phyloP scores from a whole-genome alignment of 2,329 filamentous ascomycete genomes.

The Cercospora canescens region DNA sequence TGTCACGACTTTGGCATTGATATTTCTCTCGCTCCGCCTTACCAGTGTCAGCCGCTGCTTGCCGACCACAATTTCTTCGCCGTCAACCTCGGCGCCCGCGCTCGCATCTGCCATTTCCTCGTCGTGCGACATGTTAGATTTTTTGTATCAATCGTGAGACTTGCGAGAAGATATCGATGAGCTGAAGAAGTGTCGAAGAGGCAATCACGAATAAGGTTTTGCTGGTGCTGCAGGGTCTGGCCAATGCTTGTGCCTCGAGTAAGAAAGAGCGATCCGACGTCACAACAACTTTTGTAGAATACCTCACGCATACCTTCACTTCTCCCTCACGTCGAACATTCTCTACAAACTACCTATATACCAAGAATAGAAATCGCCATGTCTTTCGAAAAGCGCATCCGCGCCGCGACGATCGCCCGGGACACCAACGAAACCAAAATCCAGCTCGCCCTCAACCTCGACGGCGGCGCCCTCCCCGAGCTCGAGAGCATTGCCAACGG shows the following conservation, averaged over 20 bases:
- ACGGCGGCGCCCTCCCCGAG: slow-evolving; percentile 68
- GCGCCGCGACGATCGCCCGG: slow-evolving; percentile 77
- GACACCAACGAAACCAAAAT: slow-evolving; percentile 99
- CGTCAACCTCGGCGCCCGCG: slow-evolving; percentile 47
- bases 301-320: background rate
- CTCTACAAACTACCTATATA: background rate
- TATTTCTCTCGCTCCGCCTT: background rate
- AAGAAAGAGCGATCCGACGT: slow-evolving; percentile 9
- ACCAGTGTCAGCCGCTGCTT: slow-evolving; percentile 49
- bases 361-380: slow-evolving; percentile 17
- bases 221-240: slow-evolving; percentile 16
- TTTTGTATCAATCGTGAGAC: background rate
- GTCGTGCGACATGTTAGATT: slow-evolving; percentile 31
- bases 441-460: slow-evolving; percentile 86
- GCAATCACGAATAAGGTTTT: slow-evolving; percentile 14
- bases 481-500: slow-evolving; percentile 45
- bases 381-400: slow-evolving; percentile 41
- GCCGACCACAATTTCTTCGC: slow-evolving; percentile 37
- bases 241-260: slow-evolving; percentile 7
- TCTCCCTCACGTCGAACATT: background rate
- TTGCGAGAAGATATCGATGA: background rate
- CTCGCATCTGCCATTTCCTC: slow-evolving; percentile 40
- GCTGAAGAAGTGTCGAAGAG: slow-evolving; percentile 1
- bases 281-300: slow-evolving; percentile 9
- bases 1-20: background rate